Evolutionary conservation across 2,329 filamentous ascomycete genomes (phyloP).

Genomic region (Phialocephala sp.): DNA sequence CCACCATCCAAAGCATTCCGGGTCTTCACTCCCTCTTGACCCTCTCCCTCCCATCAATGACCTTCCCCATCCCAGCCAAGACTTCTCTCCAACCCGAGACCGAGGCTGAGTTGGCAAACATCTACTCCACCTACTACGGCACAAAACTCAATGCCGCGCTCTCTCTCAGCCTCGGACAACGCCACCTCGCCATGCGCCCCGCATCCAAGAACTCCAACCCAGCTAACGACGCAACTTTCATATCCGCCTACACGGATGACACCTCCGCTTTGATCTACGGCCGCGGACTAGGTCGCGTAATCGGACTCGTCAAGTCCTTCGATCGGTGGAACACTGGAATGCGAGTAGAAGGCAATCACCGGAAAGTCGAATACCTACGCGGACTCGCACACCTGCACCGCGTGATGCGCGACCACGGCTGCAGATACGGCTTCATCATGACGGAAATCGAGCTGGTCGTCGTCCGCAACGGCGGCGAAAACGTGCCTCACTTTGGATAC

Average conservation of each 20-base stretch:
- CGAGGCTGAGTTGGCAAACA: constrained; percentile 65
- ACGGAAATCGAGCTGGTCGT: constrained; percentile 95
- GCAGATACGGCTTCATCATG: constrained; percentile 94
- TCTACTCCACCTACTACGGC: constrained; percentile 80
- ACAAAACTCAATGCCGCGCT: constrained; percentile 88
- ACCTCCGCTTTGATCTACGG: constrained; percentile 54
- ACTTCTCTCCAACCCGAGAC: constrained; percentile 74
- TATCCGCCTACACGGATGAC: constrained; percentile 59
- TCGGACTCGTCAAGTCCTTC: constrained; percentile 89
- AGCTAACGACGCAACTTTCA: constrained; percentile 47
- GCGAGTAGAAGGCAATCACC: constrained; percentile 82
- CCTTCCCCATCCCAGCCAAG: constrained; percentile 58
- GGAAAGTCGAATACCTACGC: constrained; percentile 87
- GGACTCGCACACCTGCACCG: constrained; percentile 86
- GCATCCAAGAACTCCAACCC: constrained; percentile 42
- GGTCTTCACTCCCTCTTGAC: constrained; percentile 75
- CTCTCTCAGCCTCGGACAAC: constrained; percentile 72
- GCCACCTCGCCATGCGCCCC: constrained; percentile 54
- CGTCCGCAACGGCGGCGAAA: constrained; percentile 76
- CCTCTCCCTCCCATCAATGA: constrained; percentile 65
- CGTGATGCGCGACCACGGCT: constrained; percentile 91
- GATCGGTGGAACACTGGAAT: constrained; percentile 96
- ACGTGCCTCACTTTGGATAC: constrained; percentile 64
- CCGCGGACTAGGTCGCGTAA: constrained; percentile 64
- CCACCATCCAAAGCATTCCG: constrained; percentile 73